phyloP scores from a whole-genome alignment of 805 yeast genomes.

The Schwanniomyces pseudopolymorphus region DNA sequence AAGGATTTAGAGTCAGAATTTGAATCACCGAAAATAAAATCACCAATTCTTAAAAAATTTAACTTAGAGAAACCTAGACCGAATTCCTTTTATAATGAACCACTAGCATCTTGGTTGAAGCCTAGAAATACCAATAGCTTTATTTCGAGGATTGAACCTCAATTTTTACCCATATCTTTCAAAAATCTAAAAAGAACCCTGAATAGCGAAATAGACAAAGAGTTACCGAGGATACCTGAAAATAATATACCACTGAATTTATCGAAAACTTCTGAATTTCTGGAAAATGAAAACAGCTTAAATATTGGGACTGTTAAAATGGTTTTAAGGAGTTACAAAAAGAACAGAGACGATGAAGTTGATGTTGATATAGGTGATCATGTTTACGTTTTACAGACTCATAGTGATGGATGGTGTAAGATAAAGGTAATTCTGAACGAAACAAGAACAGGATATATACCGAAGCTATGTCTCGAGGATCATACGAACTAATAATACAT shows the following conservation, averaged over 20 bases:
- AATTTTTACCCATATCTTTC: slow-evolving; percentile 3
- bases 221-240: slow-evolving; percentile 20
- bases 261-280: background rate
- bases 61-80: slow-evolving; percentile 20
- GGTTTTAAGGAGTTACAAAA: slow-evolving; percentile 23
- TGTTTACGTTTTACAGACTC: slow-evolving; percentile 21
- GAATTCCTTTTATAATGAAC: background rate
- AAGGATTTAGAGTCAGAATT: slow-evolving; percentile 12
- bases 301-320: background rate
- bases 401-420: slow-evolving; percentile 41
- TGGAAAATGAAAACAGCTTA: background rate
- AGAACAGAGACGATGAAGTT: slow-evolving; percentile 34
- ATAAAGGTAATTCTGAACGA: slow-evolving; percentile 16
- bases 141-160: background rate
- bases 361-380: slow-evolving; percentile 29
- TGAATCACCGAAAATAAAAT: slow-evolving; percentile 9
- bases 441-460: slow-evolving; percentile 30
- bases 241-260: background rate
- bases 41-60: slow-evolving; percentile 36
- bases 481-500: background rate
- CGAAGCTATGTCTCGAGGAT: slow-evolving; percentile 24
- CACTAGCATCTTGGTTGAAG: slow-evolving; percentile 2
- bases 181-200: background rate
- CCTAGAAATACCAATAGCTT: slow-evolving; percentile 4
- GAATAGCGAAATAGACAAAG: slow-evolving; percentile 2